Evolutionary conservation across 805 yeast genomes (phyloP).

Genomic region (Ogataea wickerhamii): DNA sequence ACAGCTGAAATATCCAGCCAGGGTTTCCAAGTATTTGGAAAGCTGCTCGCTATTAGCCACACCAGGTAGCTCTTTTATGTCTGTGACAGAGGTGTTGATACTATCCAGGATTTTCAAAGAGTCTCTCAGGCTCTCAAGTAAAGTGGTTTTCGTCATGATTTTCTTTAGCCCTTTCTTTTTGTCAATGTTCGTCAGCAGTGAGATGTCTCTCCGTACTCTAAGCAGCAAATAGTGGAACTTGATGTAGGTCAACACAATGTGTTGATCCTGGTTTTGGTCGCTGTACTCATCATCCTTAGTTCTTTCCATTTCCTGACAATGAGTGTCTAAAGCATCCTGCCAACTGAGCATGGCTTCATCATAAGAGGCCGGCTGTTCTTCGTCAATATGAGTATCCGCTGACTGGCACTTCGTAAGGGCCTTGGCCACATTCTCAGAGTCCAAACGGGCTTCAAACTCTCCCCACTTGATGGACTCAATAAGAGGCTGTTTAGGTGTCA

Average conservation of each 20-base stretch:
- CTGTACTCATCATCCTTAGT: conserved; percentile 41
- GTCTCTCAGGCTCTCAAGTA: conserved; percentile 38
- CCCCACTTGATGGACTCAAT: conserved; percentile 45
- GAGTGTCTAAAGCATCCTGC: conserved; percentile 65
- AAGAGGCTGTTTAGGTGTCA: conserved; percentile 18
- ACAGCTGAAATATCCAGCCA: conserved; percentile 47
- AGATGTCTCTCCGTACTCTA: conserved; percentile 68
- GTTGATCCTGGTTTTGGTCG: conserved; percentile 63
- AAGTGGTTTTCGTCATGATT: conserved; percentile 20
- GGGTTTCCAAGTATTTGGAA: conserved; percentile 45
- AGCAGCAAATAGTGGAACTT: conserved; percentile 63
- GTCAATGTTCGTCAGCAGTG: conserved; percentile 36
- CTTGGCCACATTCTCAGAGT: conserved; percentile 70
- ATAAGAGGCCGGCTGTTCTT: conserved; percentile 42
- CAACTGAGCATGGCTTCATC: conserved; percentile 60
- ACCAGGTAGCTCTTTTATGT: conserved; percentile 82
- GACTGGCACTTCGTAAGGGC: conserved; percentile 42
- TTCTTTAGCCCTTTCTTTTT: conserved; percentile 22
- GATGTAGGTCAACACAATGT: conserved; percentile 72
- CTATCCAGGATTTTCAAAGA: conserved; percentile 46
- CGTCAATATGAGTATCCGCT: conserved; percentile 31
- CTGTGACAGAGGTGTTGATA: conserved; percentile 50
- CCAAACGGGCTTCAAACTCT: conserved; percentile 53
- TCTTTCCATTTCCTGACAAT: conserved; percentile 51
- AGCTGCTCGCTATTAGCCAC: conserved; percentile 81